These are phyloP conservation scores for Trichoderma oligosporum DNA, from an alignment of 2,329 filamentous ascomycete genomes.

Conservation along the genomic window DNA sequence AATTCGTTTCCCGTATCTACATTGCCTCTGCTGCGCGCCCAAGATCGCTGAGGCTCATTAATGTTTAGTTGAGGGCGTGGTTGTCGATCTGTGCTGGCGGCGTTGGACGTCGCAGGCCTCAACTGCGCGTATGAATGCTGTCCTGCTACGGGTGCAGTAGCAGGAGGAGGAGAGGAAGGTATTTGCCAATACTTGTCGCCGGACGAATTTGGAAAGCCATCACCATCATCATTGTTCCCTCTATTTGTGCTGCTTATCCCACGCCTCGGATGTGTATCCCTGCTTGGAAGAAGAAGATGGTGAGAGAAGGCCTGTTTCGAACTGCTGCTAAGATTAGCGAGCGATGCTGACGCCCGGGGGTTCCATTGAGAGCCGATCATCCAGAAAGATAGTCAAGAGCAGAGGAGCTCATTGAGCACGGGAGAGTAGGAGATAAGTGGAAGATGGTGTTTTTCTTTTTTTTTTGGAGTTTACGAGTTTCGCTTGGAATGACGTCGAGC, in stretches of 20 bases:
- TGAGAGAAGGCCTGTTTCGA: constrained; percentile 5
- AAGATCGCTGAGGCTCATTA: background rate
- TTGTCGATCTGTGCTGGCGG: background rate
- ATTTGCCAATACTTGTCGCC: background rate
- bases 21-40: background rate
- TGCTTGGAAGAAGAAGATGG: background rate
- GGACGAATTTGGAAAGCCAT: background rate
- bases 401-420: constrained; percentile 12
- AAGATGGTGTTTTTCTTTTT: background rate
- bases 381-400: constrained; percentile 21
- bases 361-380: constrained; percentile 33
- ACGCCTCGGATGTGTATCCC: background rate
- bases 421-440: background rate
- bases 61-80: background rate
- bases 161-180: background rate
- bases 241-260: background rate
- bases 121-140: background rate
- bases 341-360: constrained; percentile 25
- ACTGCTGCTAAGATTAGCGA: constrained; percentile 15
- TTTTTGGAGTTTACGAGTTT: background rate
- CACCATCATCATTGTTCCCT: background rate
- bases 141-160: background rate
- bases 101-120: background rate
- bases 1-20: background rate
- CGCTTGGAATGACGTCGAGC: constrained; percentile 1